Evolutionary conservation across 176 grass and related monocot species (phyloP).

Genomic region (Oryza glaberrima): DNA sequence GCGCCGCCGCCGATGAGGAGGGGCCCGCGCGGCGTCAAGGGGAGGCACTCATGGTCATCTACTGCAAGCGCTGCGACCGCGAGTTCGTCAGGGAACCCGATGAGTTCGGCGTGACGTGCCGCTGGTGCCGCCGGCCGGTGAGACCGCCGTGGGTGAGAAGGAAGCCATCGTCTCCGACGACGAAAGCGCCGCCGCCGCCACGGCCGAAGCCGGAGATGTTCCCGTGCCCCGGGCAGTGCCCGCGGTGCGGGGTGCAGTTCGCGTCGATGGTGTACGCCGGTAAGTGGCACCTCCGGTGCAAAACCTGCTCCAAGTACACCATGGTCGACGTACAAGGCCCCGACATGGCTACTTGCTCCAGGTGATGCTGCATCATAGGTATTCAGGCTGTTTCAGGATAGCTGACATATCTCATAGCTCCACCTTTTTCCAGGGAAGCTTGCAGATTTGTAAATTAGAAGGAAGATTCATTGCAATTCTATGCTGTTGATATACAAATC

Average conservation of each 20-base stretch:
- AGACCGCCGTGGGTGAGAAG: not conserved
- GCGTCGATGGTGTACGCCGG: constrained; percentile 9
- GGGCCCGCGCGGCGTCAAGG: not conserved
- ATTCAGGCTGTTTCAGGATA: not conserved
- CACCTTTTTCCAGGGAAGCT: not conserved
- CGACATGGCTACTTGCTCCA: not conserved
- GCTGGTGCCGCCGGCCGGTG: not conserved
- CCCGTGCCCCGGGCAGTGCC: constrained; percentile 10
- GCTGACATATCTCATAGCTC: not conserved
- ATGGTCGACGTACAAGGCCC: constrained; percentile 16
- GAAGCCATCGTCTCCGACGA: not conserved
- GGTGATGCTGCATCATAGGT: not conserved
- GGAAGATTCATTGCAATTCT: not conserved
- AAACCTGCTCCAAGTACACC: constrained; percentile 1
- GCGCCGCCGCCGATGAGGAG: not conserved
- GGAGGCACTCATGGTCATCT: not conserved
- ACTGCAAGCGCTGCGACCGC: not conserved
- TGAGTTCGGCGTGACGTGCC: not conserved
- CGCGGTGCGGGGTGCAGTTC: constrained; percentile 20
- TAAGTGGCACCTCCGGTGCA: constrained; percentile 2
- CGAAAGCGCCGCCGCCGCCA: not conserved
- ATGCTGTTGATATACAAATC: not conserved
- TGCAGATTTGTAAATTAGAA: not conserved
- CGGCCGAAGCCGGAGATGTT: not conserved
- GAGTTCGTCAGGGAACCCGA: not conserved